Evolutionary conservation across 2,329 filamentous ascomycete species (phyloP).

Genomic region (Aspergillus niger): DNA sequence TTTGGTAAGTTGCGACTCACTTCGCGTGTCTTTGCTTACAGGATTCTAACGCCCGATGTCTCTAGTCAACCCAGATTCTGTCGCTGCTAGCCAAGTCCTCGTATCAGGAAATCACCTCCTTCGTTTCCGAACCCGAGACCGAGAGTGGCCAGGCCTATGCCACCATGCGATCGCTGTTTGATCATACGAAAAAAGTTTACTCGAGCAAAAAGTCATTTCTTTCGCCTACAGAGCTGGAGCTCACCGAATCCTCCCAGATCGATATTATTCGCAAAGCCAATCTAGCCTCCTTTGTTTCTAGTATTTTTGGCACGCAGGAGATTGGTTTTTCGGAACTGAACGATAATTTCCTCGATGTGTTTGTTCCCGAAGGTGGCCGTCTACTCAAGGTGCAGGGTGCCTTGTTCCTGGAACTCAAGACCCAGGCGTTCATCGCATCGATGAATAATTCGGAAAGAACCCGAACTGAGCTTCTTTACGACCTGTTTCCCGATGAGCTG

Average conservation of each 20-base stretch:
- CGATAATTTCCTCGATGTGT: slow-evolving; percentile 64
- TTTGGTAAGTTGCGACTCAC: slow-evolving; percentile 47
- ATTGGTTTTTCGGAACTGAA: slow-evolving; percentile 66
- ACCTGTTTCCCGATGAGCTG: slow-evolving; percentile 62
- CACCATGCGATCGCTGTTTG: slow-evolving; percentile 63
- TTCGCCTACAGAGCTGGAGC: slow-evolving; percentile 54
- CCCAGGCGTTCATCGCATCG: slow-evolving; percentile 66
- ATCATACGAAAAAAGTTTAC: slow-evolving; percentile 65
- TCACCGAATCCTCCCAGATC: slow-evolving; percentile 55
- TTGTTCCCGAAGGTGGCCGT: slow-evolving; percentile 60
- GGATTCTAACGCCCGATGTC: not conserved
- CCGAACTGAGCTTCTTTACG: slow-evolving; percentile 59
- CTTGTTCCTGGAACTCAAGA: slow-evolving; percentile 66
- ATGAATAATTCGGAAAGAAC: slow-evolving; percentile 58
- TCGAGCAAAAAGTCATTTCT: slow-evolving; percentile 59
- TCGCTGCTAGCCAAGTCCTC: slow-evolving; percentile 59
- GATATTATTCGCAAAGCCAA: slow-evolving; percentile 66
- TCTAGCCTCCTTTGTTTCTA: slow-evolving; percentile 64
- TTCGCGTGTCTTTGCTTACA: not conserved
- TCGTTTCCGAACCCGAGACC: slow-evolving; percentile 58
- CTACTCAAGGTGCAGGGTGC: slow-evolving; percentile 62
- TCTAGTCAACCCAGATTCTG: slow-evolving; percentile 60
- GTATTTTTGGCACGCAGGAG: slow-evolving; percentile 64
- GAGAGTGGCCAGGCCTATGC: slow-evolving; percentile 63
- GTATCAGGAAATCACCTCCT: slow-evolving; percentile 58